Conservation (phyloP, 2,329 filamentous ascomycete species). For the Myriosclerotinia curreyana region DNA sequence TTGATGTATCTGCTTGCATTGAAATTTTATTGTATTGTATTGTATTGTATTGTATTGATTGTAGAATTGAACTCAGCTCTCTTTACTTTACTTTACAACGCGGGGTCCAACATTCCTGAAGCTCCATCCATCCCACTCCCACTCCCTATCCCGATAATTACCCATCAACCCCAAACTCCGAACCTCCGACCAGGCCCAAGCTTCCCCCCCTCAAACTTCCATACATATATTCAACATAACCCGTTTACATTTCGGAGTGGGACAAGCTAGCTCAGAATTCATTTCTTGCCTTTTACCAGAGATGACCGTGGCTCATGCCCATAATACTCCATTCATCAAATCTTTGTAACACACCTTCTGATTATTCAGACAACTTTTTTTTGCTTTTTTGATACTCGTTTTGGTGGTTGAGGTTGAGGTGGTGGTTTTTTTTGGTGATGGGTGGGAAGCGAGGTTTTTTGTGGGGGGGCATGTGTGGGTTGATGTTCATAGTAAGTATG, state of each 20-base stretch:
- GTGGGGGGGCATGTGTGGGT: too few relatives aligned
- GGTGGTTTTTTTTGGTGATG: background rate
- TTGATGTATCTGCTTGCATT: background rate
- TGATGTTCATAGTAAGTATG: background rate
- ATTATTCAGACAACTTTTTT: slow-evolving; percentile 32
- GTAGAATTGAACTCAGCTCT: too few relatives aligned
- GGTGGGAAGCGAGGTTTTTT: background rate
- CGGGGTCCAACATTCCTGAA: slow-evolving; percentile 14
- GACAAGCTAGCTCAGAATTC: slow-evolving; percentile 42
- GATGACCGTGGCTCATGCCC: slow-evolving; percentile 45
- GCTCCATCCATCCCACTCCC: background rate
- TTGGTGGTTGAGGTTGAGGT: background rate
- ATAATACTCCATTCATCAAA: slow-evolving; percentile 51
- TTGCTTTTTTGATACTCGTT: slow-evolving; percentile 15
- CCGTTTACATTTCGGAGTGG: slow-evolving; percentile 34
- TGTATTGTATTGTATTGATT: background rate
- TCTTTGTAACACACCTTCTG: slow-evolving; percentile 47
- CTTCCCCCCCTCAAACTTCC: rapidly evolving
- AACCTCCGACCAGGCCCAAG: background rate
- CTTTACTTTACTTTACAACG: background rate
- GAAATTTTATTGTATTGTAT: background rate
- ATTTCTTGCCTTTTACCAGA: slow-evolving; percentile 44
- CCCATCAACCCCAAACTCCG: background rate
- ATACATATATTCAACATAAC: slow-evolving; percentile 26
- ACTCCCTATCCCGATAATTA: background rate